phyloP scores from a whole-genome alignment of 2,329 filamentous ascomycete species.

The Nemania serpens region DNA sequence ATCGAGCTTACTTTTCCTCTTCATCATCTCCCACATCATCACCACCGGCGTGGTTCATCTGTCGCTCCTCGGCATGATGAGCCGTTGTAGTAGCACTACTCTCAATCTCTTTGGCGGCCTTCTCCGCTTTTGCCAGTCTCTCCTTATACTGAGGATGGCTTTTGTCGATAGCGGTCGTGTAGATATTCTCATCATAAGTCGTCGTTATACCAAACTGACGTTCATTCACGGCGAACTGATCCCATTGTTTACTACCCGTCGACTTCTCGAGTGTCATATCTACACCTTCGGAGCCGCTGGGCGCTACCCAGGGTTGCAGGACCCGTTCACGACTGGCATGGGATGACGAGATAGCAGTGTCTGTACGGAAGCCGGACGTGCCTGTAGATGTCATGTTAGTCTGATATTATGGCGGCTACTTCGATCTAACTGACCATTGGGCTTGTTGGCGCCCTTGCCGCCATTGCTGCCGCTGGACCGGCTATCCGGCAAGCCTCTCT shows the following conservation, averaged over 20 bases:
- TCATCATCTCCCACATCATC: slow-evolving; percentile 77
- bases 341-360: slow-evolving; percentile 82
- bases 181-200: slow-evolving; percentile 92
- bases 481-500: slow-evolving; percentile 37
- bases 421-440: slow-evolving; percentile 45
- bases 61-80: slow-evolving; percentile 89
- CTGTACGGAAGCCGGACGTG: slow-evolving; percentile 77
- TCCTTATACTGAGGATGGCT: slow-evolving; percentile 81
- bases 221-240: slow-evolving; percentile 93
- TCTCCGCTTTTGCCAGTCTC: slow-evolving; percentile 77
- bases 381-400: slow-evolving; percentile 52
- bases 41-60: slow-evolving; percentile 67
- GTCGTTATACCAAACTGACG: slow-evolving; percentile 84
- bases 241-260: slow-evolving; percentile 66
- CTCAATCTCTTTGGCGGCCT: slow-evolving; percentile 89
- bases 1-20: slow-evolving; percentile 77
- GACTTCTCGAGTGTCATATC: slow-evolving; percentile 73
- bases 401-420: slow-evolving; percentile 9
- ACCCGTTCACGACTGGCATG: slow-evolving; percentile 71
- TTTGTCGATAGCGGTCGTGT: slow-evolving; percentile 89
- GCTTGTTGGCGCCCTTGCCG: slow-evolving; percentile 45
- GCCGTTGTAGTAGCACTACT: slow-evolving; percentile 71
- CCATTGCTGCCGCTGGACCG: slow-evolving; percentile 36
- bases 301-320: slow-evolving; percentile 77
- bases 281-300: slow-evolving; percentile 63